Percentiles rank a stretch among this genome's conserved stretches.
phyloP scores from a whole-genome alignment of 768 basidiomycete genomes.

The Suillus tomentosus region DNA sequence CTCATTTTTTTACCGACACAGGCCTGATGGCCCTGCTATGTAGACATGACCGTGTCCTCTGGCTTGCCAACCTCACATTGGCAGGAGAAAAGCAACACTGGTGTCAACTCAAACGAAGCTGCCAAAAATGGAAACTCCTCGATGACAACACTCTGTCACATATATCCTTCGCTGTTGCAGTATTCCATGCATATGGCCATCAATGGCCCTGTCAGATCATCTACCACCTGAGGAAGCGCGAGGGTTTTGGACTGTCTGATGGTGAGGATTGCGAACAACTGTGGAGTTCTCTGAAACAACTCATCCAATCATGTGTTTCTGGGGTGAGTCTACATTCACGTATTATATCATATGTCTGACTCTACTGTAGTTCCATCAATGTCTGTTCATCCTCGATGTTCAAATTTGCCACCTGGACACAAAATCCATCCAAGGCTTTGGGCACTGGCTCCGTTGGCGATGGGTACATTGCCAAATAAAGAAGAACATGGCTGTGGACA shows the following conservation, averaged over 20 bases:
- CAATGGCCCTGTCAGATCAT: constrained; percentile 38
- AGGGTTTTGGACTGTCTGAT: constrained; percentile 36
- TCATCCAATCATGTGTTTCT: constrained; percentile 23
- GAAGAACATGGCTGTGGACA: background rate
- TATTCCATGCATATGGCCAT: constrained; percentile 39
- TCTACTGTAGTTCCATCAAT: constrained; percentile 13
- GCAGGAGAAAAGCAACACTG: constrained; percentile 23
- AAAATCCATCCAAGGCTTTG: background rate
- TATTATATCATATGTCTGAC: background rate
- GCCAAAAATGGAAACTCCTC: constrained; percentile 10
- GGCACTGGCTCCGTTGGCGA: constrained; percentile 13
- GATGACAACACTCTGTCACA: background rate
- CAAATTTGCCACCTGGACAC: constrained; percentile 12
- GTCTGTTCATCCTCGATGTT: constrained; percentile 16
- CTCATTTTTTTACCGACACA: constrained; percentile 19
- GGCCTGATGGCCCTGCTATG: constrained; percentile 22
- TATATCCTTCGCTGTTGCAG: constrained; percentile 30
- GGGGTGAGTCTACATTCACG: constrained; percentile 18
- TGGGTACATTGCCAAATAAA: background rate
- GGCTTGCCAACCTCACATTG: constrained; percentile 21
- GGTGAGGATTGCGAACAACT: constrained; percentile 39
- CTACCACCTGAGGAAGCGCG: constrained; percentile 34
- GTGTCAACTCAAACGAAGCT: constrained; percentile 24
- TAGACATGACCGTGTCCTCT: constrained; percentile 21
- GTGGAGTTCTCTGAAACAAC: constrained; percentile 31